A percentile compares a stretch with the other conserved stretches of the same genome.
These are phyloP conservation scores for Talaromyces liani DNA, from an alignment of 495 filamentous ascomycete genomes.

Conservation along the genomic window DNA sequence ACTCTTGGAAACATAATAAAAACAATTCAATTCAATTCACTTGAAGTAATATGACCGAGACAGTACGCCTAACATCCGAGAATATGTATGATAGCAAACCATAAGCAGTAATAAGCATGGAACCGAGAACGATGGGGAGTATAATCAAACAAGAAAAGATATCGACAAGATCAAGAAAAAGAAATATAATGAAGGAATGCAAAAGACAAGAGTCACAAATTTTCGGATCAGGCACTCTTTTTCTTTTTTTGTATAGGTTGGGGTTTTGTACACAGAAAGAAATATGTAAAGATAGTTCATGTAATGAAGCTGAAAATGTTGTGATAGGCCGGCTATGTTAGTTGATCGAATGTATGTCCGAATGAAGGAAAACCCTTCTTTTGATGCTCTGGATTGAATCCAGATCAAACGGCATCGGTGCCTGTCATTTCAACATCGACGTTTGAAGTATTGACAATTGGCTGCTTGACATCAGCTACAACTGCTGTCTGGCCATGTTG, in stretches of 20 bases:
- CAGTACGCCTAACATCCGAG: not conserved
- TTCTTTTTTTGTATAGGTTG: not conserved
- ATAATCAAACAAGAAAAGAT: not conserved
- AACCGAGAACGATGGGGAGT: not conserved
- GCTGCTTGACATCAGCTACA: conserved; percentile 28
- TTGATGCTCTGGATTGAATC: not conserved
- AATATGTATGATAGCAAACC: not conserved
- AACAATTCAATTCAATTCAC: not conserved
- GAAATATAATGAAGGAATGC: not conserved
- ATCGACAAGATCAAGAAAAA: not conserved
- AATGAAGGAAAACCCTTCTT: not conserved
- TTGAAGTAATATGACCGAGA: not conserved
- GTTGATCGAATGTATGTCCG: not conserved
- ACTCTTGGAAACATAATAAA: not conserved
- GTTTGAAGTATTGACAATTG: conserved; percentile 18
- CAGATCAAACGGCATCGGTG: conserved; percentile 15
- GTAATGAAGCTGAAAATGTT: not conserved
- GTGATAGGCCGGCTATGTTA: not conserved
- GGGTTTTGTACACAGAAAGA: not conserved
- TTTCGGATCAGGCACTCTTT: not conserved
- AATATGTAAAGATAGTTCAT: not conserved
- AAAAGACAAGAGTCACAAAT: not conserved
- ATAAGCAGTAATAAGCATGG: not conserved
- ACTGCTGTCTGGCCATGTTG: conserved; percentile 12
- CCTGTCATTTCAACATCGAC: conserved; percentile 34